These are phyloP conservation scores for Pittosporum tobira DNA, from an alignment of 129 eudicot genomes.

Conservation along the genomic window DNA sequence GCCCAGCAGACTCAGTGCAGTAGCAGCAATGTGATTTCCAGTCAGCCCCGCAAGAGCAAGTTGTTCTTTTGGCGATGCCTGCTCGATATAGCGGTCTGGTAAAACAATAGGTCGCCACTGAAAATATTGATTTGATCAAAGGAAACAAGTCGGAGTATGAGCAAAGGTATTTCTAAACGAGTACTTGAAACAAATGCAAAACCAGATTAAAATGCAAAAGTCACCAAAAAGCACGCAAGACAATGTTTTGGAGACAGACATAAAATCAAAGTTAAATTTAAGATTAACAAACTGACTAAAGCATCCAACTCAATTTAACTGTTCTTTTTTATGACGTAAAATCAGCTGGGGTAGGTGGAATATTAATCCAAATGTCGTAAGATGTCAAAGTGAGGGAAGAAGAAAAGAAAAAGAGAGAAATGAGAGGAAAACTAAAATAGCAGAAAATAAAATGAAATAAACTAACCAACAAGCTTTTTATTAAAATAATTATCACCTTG, in stretches of 20 bases:
- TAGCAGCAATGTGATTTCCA: constrained; percentile 94
- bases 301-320: no score
- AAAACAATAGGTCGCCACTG: constrained; percentile 95
- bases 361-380: no score
- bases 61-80: constrained; percentile 70
- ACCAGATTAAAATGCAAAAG: not conserved
- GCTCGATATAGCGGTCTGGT: constrained; percentile 87
- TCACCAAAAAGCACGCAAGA: not conserved
- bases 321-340: no score
- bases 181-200: not conserved
- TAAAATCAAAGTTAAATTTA: not conserved
- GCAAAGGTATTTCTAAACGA: no score
- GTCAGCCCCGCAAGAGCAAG: constrained; percentile 78
- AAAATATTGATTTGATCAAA: constrained; percentile 5
- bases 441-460: no score
- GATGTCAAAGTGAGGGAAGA: no score
- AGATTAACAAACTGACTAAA: constrained; percentile 1
- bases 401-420: no score
- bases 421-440: no score
- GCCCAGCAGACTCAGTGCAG: constrained; percentile 79
- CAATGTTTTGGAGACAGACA: not conserved
- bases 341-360: no score
- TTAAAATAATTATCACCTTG: constrained; percentile 36
- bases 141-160: not conserved
- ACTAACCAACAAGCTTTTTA: no score